Conservation (phyloP, 495 filamentous ascomycete genomes). For the Cetradonia linearis region DNA sequence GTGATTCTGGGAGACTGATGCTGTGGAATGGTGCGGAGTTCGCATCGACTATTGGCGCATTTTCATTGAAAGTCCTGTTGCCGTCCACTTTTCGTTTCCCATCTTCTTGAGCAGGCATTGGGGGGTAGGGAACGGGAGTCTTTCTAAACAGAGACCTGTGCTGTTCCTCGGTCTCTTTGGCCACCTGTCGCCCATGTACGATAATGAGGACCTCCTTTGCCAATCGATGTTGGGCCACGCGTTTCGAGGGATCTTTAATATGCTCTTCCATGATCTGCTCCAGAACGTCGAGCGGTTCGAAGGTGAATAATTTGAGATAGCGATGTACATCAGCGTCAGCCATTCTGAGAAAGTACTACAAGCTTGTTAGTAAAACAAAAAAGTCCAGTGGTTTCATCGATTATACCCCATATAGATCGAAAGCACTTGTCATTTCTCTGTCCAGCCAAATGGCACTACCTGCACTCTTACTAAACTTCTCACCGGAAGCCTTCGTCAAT, state of each 20-base stretch:
- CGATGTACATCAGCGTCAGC: constrained; percentile 68
- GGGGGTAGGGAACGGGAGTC: not conserved
- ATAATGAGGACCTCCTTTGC: constrained; percentile 71
- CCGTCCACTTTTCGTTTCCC: constrained; percentile 5
- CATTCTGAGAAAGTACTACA: constrained; percentile 74
- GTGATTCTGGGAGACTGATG: constrained; percentile 54
- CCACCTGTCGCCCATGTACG: constrained; percentile 57
- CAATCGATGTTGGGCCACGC: constrained; percentile 70
- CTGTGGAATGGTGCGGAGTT: constrained; percentile 33
- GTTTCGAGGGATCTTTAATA: constrained; percentile 49
- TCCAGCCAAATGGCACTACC: constrained; percentile 95
- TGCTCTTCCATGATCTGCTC: constrained; percentile 56
- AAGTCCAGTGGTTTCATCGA: not conserved
- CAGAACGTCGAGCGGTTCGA: constrained; percentile 61
- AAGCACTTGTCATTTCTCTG: constrained; percentile 62
- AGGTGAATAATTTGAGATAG: constrained; percentile 85
- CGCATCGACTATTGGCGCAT: constrained; percentile 1
- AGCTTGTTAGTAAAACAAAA: not conserved
- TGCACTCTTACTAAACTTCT: constrained; percentile 91
- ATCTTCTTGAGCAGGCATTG: constrained; percentile 5
- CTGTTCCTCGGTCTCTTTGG: constrained; percentile 44
- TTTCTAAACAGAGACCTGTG: constrained; percentile 47
- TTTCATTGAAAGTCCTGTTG: constrained; percentile 14
- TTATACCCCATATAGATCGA: constrained; percentile 70
- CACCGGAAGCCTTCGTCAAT: constrained; percentile 71